Base-by-base conservation (phyloP, 2,329 filamentous ascomycete genomes). In the Cladosporium sp. region DNA sequence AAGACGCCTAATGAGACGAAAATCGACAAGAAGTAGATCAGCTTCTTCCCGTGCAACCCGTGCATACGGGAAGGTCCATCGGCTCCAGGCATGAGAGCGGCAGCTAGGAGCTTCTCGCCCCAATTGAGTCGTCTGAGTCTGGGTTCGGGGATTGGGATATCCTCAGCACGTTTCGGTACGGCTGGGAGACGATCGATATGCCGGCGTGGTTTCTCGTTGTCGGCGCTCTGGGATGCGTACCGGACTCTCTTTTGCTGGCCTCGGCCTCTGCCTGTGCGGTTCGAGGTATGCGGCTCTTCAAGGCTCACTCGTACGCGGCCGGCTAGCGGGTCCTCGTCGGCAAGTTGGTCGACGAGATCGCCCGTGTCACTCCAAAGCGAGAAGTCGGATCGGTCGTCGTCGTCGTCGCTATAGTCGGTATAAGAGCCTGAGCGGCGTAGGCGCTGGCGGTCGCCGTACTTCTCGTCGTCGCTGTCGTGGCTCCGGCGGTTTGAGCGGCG, bases 311-410 rank as follows among this genome's bases (percentile, higher is more conserved):
- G 81, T 61, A 93, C 80, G 69, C 84, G 87, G 67, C 86, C 84
- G 67, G 84, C 86, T 66, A 96, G 82, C 60, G 91, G 90, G 73
- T 96, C 90, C 70, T 87, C 86, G 79, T 89, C 88, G 69, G 85
- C 89, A 67, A 92, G 82, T 81, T 95, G 93, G 78, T 97, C 93
- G 70, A 90, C 91, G 69, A 97, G 85, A 76, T 97, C 94, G 71
- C 92, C 93, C 45, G 93, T 96, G 75, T 97, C 92, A 72, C 90
- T 92, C 92, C 91, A 97, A 68, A 89, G 85, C 60, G 87, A 90
- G 74, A 90, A 89, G 69, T 88, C 85, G 61, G 85, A 88, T 73
- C 81, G 80, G 61, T 74, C 64, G 52, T 64, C 63, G 62, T 64
- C 62, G 62, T 64, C 62, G 54, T 62, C 55, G 58, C 63, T 62